Evolutionary conservation across 2,329 filamentous ascomycete species (phyloP).

Genomic region (Xylaria arbuscula): DNA sequence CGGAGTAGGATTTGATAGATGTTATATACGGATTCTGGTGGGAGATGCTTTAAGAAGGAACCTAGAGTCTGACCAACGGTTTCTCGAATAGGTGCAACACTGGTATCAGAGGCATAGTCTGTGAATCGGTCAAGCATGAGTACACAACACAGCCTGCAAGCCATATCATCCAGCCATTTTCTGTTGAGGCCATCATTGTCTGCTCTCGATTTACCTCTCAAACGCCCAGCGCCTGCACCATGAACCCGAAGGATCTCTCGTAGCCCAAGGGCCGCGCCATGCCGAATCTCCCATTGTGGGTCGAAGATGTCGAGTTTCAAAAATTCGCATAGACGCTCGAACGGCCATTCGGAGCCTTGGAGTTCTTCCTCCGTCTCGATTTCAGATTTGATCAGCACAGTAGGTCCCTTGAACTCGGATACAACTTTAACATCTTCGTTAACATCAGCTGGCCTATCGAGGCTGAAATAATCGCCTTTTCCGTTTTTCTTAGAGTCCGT

Average conservation of each 20-base stretch:
- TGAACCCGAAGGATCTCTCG: conserved; percentile 94
- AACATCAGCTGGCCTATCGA: conserved; percentile 79
- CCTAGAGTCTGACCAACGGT: conserved; percentile 94
- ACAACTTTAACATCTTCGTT: conserved; percentile 95
- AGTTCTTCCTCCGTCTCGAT: conserved; percentile 81
- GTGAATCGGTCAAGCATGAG: conserved; percentile 98
- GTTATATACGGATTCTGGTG: conserved; percentile 79
- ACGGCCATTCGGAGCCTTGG: conserved; percentile 90
- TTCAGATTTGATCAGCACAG: conserved; percentile 84
- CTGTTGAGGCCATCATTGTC: conserved; percentile 86
- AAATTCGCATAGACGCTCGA: conserved; percentile 92
- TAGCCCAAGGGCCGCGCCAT: conserved; percentile 94
- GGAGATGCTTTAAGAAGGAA: conserved; percentile 86
- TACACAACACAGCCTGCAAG: conserved; percentile 93
- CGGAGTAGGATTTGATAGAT: conserved; percentile 87
- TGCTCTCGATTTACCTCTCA: conserved; percentile 72
- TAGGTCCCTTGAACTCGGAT: conserved; percentile 91
- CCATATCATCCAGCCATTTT: conserved; percentile 91
- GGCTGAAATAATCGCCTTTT: conserved; percentile 86
- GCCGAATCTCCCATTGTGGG: conserved; percentile 91
- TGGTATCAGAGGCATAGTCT: conserved; percentile 97
- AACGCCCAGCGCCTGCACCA: conserved; percentile 84
- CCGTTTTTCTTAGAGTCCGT: conserved; percentile 69
- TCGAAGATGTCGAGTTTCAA: conserved; percentile 95
- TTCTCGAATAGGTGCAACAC: conserved; percentile 94